A percentile compares a stretch with the other conserved stretches of the same genome.
These are phyloP conservation scores for Bauhinia variegata DNA, from an alignment of 306 rosid genomes.

Conservation along the genomic window DNA sequence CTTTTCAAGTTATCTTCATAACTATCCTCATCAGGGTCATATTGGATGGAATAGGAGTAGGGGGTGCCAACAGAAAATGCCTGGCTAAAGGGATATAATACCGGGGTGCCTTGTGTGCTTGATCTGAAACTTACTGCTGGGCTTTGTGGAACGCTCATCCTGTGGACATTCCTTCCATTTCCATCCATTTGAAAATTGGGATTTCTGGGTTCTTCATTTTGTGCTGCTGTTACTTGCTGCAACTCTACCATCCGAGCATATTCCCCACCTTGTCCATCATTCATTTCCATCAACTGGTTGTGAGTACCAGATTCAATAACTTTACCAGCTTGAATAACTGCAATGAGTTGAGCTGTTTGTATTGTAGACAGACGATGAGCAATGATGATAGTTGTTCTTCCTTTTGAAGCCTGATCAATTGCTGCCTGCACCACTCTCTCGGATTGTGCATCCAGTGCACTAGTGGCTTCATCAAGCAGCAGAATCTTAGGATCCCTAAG, in stretches of 20 bases:
- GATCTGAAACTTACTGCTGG: slow-evolving; percentile 70
- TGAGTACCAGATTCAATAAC: slow-evolving; percentile 76
- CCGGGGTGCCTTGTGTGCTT: slow-evolving; percentile 54
- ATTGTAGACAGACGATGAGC: slow-evolving; percentile 84
- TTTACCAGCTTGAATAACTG: slow-evolving; percentile 71
- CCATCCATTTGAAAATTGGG: slow-evolving; percentile 46
- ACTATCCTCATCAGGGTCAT: slow-evolving; percentile 63
- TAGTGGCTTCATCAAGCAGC: slow-evolving; percentile 91
- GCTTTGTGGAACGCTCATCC: slow-evolving; percentile 59
- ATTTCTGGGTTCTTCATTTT: slow-evolving; percentile 45
- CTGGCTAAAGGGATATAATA: slow-evolving; percentile 56
- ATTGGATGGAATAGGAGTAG: slow-evolving; percentile 72
- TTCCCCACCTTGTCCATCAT: slow-evolving; percentile 63
- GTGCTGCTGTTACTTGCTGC: slow-evolving; percentile 61
- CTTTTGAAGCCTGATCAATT: slow-evolving; percentile 81
- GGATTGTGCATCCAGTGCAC: slow-evolving; percentile 80
- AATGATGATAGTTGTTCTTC: slow-evolving; percentile 77
- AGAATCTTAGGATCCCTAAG: slow-evolving; percentile 80
- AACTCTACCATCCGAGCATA: slow-evolving; percentile 74
- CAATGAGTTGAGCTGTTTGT: slow-evolving; percentile 56
- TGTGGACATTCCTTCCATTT: slow-evolving; percentile 52
- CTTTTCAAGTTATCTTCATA: slow-evolving; percentile 49
- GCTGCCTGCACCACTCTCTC: slow-evolving; percentile 87
- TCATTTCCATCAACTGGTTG: slow-evolving; percentile 60
- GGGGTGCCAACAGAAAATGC: slow-evolving; percentile 77